Conservation (phyloP, 2,329 filamentous ascomycete genomes). For the Alternaria longipes region DNA sequence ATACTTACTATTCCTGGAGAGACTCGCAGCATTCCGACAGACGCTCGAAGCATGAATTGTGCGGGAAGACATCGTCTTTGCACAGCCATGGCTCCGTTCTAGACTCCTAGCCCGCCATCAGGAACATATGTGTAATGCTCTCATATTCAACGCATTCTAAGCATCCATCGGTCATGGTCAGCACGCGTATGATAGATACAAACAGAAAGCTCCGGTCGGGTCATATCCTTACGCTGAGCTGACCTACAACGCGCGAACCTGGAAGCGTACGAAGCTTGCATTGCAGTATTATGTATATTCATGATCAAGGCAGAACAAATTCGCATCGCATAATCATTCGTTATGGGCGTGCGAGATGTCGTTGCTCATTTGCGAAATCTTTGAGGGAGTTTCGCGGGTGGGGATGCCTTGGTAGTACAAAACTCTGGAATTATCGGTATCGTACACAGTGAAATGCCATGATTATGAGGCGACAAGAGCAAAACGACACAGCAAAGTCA, state of each 20-base stretch:
- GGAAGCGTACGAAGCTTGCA: background rate
- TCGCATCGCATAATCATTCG: background rate
- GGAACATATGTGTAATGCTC: background rate
- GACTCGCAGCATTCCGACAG: background rate
- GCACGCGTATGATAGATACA: background rate
- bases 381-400: background rate
- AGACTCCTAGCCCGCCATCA: background rate
- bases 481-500: background rate
- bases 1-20: background rate
- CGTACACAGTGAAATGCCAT: background rate
- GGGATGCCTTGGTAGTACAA: too few relatives aligned
- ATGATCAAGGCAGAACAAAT: background rate
- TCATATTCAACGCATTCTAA: background rate
- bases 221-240: background rate
- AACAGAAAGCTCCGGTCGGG: background rate
- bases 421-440: background rate
- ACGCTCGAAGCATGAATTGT: too few relatives aligned
- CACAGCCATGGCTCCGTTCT: rapidly evolving
- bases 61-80: background rate
- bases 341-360: background rate
- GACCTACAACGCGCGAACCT: background rate
- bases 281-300: background rate
- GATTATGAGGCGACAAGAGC: background rate
- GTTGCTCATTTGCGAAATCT: background rate
- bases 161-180: background rate